phyloP scores from a whole-genome alignment of 495 filamentous ascomycete species.

The Penicillium coffeae region DNA sequence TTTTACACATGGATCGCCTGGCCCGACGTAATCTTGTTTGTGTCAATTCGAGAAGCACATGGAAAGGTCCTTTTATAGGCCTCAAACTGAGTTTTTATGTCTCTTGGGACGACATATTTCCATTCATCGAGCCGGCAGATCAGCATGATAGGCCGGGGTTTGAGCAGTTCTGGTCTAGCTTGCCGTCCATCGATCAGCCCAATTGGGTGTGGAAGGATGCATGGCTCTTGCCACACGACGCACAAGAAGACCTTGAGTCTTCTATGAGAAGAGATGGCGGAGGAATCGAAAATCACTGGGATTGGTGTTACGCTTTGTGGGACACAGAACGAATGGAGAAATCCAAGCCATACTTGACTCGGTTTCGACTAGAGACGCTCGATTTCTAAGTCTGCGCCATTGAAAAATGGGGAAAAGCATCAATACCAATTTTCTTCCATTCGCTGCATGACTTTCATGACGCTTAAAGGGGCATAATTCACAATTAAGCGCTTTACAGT shows the following conservation, averaged over 20 bases:
- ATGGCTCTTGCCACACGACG: background rate
- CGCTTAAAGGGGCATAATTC: too few species aligned
- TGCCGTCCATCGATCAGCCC: constrained; percentile 14
- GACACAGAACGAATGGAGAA: background rate
- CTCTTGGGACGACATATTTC: constrained; percentile 2
- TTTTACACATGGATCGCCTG: constrained; percentile 7
- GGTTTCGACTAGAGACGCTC: too few species aligned
- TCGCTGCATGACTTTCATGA: too few species aligned
- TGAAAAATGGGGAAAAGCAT: too few species aligned
- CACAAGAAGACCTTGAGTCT: background rate
- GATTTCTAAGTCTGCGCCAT: too few species aligned
- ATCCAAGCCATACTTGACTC: too few species aligned
- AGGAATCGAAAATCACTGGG: background rate
- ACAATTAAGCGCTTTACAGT: too few species aligned
- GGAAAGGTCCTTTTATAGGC: background rate
- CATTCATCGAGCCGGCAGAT: constrained; percentile 15
- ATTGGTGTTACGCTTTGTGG: constrained; percentile 1
- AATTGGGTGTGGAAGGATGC: constrained; percentile 11
- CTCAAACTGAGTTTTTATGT: background rate
- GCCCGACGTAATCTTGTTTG: constrained; percentile 11
- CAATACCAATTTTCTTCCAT: too few species aligned
- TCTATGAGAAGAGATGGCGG: background rate
- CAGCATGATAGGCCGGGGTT: constrained; percentile 8
- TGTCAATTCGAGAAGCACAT: constrained; percentile 2
- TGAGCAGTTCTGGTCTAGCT: constrained; percentile 13